Percentiles rank a stretch among this genome's conserved stretches.
Conservation (phyloP, 805 yeast genomes). For the Kockiozyma suomiensis region DNA sequence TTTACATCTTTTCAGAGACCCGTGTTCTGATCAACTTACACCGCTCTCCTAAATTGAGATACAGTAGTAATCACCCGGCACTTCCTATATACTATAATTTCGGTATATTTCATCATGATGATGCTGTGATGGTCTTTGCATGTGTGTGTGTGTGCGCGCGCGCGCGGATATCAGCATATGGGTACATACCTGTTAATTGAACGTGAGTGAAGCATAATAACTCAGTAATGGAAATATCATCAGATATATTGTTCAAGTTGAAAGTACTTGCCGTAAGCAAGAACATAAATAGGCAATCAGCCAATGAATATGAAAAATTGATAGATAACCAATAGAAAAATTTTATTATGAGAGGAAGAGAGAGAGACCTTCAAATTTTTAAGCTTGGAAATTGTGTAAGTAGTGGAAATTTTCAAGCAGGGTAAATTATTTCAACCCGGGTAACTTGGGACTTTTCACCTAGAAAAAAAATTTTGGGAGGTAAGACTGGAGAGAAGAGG, state of each 20-base stretch:
- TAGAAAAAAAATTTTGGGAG: background rate
- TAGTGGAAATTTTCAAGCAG: background rate
- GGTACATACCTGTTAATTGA: background rate
- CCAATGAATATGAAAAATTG: no score
- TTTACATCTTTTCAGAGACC: constrained; percentile 28
- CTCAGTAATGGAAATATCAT: no score
- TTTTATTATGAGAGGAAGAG: no score
- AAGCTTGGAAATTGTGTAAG: no score
- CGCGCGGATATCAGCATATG: background rate
- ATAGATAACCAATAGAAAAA: background rate
- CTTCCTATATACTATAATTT: constrained; percentile 33
- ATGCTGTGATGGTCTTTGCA: background rate
- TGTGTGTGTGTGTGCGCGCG: background rate
- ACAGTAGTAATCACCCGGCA: constrained; percentile 32
- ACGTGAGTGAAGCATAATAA: no score
- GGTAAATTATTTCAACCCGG: constrained; percentile 13
- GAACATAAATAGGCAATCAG: no score
- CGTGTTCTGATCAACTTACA: constrained; percentile 30
- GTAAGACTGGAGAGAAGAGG: no score
- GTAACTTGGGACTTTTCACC: constrained; percentile 25
- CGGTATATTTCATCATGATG: constrained; percentile 34
- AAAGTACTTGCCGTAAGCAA: no score
- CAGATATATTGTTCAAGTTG: no score
- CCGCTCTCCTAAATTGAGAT: background rate
- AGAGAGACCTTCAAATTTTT: no score